phyloP scores from a whole-genome alignment of 345 rosid genomes.

The Aurinia saxatilis region DNA sequence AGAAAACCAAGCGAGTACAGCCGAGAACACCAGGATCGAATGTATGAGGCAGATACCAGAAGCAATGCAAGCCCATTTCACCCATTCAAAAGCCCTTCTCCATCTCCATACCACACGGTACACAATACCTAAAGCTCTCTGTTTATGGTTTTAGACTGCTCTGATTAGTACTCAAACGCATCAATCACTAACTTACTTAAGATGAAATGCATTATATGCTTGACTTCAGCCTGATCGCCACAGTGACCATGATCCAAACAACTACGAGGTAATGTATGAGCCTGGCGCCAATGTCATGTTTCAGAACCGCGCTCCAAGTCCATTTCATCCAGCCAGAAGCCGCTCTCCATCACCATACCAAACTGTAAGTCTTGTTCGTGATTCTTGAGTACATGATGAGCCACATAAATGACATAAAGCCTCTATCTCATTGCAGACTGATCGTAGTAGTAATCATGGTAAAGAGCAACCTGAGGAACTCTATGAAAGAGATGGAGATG shows the following conservation, averaged over 20 bases:
- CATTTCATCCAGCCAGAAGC: slow-evolving; percentile 14
- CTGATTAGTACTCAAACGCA: not conserved
- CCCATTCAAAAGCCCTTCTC: slow-evolving; percentile 27
- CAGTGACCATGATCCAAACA: not conserved
- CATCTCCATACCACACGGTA: slow-evolving; percentile 28
- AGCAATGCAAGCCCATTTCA: slow-evolving; percentile 29
- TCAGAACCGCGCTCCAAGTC: slow-evolving; percentile 23
- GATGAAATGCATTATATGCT: not conserved
- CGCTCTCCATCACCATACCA: slow-evolving; percentile 23
- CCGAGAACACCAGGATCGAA: slow-evolving; percentile 13
- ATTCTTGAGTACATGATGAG: not conserved
- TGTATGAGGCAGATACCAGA: slow-evolving; percentile 18
- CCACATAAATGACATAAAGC: not conserved
- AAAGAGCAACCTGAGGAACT: slow-evolving; percentile 8
- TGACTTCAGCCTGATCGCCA: slow-evolving; percentile 25
- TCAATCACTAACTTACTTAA: slow-evolving; percentile 1
- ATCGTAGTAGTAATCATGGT: slow-evolving; percentile 1
- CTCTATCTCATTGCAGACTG: slow-evolving; percentile 1
- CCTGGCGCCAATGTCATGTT: slow-evolving; percentile 8
- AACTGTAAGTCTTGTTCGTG: slow-evolving; percentile 15
- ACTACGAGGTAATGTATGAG: slow-evolving; percentile 25
- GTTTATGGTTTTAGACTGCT: not conserved
- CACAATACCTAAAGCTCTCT: not conserved
- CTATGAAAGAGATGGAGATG: slow-evolving; percentile 11
- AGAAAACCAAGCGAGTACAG: slow-evolving; percentile 8